Percentiles rank a stretch among this genome's conserved stretches.
These are phyloP conservation scores for Plasmodium vivax DNA, from an alignment of 169 alveolate genomes.

Conservation along the genomic window DNA sequence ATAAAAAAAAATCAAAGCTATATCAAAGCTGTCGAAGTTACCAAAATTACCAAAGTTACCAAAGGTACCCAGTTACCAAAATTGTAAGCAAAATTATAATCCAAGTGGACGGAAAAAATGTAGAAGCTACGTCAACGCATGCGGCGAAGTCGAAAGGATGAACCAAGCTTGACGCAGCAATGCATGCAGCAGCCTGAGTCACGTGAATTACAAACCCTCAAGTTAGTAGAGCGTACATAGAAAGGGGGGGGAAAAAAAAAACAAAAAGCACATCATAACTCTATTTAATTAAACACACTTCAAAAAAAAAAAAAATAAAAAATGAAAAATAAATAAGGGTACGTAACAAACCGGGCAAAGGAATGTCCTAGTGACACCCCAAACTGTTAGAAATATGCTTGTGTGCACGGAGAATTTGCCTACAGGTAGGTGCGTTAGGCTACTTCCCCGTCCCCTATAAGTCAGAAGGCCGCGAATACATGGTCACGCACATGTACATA, in stretches of 20 bases:
- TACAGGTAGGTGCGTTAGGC: background rate
- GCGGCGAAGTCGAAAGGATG: background rate
- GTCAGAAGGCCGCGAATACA: background rate
- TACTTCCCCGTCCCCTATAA: background rate
- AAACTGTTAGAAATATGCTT: background rate
- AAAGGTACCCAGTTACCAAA: background rate
- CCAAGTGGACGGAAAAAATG: background rate
- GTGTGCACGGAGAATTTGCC: background rate
- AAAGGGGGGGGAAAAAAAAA: background rate
- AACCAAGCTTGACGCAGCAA: background rate
- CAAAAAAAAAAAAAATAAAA: background rate
- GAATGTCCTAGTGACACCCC: background rate
- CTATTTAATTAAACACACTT: background rate
- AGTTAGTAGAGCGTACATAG: background rate
- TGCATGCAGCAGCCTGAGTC: background rate
- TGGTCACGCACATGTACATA: background rate
- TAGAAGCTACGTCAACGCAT: background rate
- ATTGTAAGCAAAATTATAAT: background rate
- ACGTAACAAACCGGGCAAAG: background rate
- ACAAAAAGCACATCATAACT: background rate
- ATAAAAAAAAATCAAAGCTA: too few relatives aligned
- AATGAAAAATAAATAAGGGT: background rate
- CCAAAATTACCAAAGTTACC: background rate
- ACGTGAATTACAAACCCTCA: background rate
- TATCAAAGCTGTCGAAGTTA: background rate